Base-by-base conservation (phyloP, 805 yeast species). In the Teunomyces panamensis region DNA sequence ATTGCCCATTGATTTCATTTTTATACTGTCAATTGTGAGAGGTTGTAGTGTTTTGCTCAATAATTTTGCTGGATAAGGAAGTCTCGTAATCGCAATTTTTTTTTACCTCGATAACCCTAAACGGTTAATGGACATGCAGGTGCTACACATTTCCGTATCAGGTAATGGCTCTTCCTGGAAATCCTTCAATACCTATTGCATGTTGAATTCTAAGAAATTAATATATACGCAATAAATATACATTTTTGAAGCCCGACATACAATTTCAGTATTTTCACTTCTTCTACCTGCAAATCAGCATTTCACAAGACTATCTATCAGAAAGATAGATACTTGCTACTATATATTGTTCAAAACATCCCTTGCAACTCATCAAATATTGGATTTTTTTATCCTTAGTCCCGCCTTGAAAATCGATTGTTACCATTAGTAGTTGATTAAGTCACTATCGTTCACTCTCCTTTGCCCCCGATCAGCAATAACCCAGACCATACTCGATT, bases 311-410 rank as follows among this genome's bases (percentile, higher is more conserved):
- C 26, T 8, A 11, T 36, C 33, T 39, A 17, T n/a, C 33, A n/a
- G n/a, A n/a, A n/a, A n/a, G 33, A 28, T 14, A 39, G 43, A 39
- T 39, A 39, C 14, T 39, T 39, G 43, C 43, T 29, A 16, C 13
- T 33, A 43, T 33, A 26, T 33, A 33, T 43, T 20, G 10, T 10
- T 11, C n/a, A 13, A 30, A n/a, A 9, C 24, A n/a, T 29, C 37
- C 29, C 16, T n/a, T 14, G 9, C 16, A 30, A 30, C 2, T 3
- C 34, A 5, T 4, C 9, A 30, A 6, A 13, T n/a, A 8, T n/a
- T 14, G 14, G 14, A 30, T 30, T n/a, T 30, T 30, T 30, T 30
- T 13, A 30, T 30, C 34, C 34, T 30, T 30, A 5, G 3, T n/a
- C 14, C 17, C n/a, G 13, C 5, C 9, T 30, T 30, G 16, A 30